Base-by-base conservation (phyloP, 2,329 filamentous ascomycete species). In the Paramyrothecium roridum region DNA sequence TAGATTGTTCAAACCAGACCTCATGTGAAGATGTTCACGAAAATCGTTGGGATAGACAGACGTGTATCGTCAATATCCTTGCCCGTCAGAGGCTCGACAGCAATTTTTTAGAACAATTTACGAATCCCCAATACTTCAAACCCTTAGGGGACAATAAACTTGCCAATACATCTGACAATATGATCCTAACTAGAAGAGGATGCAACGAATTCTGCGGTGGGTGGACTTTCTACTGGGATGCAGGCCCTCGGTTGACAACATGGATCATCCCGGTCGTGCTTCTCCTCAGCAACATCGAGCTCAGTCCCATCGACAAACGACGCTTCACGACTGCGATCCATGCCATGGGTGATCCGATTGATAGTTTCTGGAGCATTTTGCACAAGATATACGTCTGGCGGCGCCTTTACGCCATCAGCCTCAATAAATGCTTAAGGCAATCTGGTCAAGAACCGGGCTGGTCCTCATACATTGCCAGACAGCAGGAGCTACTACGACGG, bases 321-420 rank as follows among this genome's bases (percentile, higher is more conserved):
- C 49, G 49, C 3, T 51, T 51, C 20, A 51, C 33, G n/a, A 51
- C 49, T 13, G 21, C 33, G 20, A 20, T 51, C 19, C 49, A 51
- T 22, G 49, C 49, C 6, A 13, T 51, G 10, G 49, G 49, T 2
- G 49, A 51, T 22, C 49, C 49, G 11, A 51, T 51, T 4, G 49
- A 51, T 33, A 51, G 49, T 11, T 51, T 51, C 20, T 51, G 49
- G 49, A 51, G 49, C 19, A 51, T 51, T 22, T 33, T 51, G 19
- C 49, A 51, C 33, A 51, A 51, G 30, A 51, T 51, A 19, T 51
- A 51, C 30, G 49, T 51, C 10, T 51, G 49, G 49, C 26, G 49
- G 11, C 17, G 49, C 13, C 49, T 51, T 4, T 40, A 51, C 21
- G 26, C 49, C 30, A 51, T 51, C n/a, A 30, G 17, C 13, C 30